Evolutionary conservation across 2,329 filamentous ascomycete genomes (phyloP), one percentile per base, ranked within the genome.

Genomic region (Mycosphaerella arachidis): DNA sequence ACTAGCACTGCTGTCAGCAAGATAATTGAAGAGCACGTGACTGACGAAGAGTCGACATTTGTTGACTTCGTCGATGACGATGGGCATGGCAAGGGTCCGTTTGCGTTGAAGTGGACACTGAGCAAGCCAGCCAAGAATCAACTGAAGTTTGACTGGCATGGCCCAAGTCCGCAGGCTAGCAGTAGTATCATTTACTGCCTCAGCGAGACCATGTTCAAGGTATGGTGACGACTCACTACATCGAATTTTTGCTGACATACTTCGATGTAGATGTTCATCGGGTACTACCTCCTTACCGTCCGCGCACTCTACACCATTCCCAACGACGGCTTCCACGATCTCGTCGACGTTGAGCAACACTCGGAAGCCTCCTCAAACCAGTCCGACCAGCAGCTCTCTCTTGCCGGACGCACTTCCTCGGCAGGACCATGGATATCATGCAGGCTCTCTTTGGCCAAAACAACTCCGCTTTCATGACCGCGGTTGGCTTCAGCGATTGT

Each of bases 101-200:
- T 69, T 48, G 67, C 67, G 8, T 52, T 69, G 58, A 66, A 69
- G 55, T 69, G 67, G 53, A 69, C 67, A 8, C 63, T 69, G 13
- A 66, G 60, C 50, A 69, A 69, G 54, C 64, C 67, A 0, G 62
- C 55, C 16, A 69, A 69, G 58, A 58, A 68, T 48, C 57, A 62
- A 7, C 51, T 69, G 43, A 61, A 62, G n/a, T 68, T 69, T 43
- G 67, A 69, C 37, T 69, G 66, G 66, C 45, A 59, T 51, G 67
- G 67, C 27, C 67, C 66, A 12, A 67, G 64, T 55, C 67, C 67
- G 12, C 67, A 69, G 37, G 67, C 67, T 6, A 63, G 63, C 52
- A 67, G 64, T 37, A 69, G 67, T 56, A 69, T 69, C 60, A 69
- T 68, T 33, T 69, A 63, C 60, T 69, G 66, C 60, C 56, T 69